phyloP scores from a whole-genome alignment of 305 asterid species.

The Fraxinus sp. region DNA sequence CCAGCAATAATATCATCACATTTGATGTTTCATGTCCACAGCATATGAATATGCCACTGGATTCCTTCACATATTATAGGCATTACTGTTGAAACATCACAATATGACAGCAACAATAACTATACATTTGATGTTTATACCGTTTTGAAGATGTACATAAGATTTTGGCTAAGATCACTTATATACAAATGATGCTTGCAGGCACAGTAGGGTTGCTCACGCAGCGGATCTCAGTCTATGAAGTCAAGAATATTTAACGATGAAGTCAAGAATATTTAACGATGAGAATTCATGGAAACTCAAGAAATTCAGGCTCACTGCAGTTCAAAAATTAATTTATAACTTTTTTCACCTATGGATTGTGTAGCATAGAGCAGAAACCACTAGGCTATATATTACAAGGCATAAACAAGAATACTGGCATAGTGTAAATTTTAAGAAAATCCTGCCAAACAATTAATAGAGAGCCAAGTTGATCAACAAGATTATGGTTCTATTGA shows the following conservation, averaged over 20 bases:
- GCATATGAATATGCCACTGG: not conserved
- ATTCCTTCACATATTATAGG: not conserved
- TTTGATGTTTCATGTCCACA: not conserved
- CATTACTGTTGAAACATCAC: not conserved
- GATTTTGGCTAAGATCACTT: not conserved
- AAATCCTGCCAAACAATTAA: not conserved
- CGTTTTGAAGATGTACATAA: not conserved
- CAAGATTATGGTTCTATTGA: conserved; percentile 5
- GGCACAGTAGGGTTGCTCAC: not conserved
- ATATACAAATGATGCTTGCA: not conserved
- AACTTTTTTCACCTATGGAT: not conserved
- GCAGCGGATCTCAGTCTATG: not conserved
- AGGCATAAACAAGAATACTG: not conserved
- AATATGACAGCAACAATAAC: not conserved
- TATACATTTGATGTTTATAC: not conserved
- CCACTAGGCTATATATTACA: not conserved
- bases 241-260: not conserved
- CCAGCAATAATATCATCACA: not conserved
- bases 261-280: too few species aligned
- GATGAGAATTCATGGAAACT: not conserved
- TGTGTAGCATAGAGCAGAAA: not conserved
- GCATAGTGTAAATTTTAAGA: not conserved
- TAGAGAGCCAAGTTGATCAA: not conserved
- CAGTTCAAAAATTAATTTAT: not conserved
- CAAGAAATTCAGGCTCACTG: not conserved